Base-by-base conservation (phyloP, 768 basidiomycete species). In the Tricholoma sp. region DNA sequence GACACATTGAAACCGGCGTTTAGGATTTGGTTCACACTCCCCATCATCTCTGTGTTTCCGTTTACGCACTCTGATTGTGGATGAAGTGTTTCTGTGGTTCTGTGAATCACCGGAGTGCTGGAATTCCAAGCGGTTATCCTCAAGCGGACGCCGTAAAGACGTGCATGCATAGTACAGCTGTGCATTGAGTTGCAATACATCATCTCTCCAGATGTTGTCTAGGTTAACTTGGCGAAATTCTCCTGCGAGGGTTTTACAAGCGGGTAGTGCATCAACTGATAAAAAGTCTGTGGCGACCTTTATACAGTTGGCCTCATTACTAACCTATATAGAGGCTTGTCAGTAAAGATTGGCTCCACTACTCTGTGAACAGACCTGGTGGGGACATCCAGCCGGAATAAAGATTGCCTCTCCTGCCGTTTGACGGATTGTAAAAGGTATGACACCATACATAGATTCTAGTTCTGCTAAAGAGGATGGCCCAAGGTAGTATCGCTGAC, bases 231-330 rank as follows among this genome's bases (percentile, higher is more conserved):
- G 83, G 55, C 93, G 80, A 72, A 96, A 96, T 71, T 97, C 93
- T 62, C 79, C 77, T 54, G 90, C 93, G 52, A 97, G 78, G 66
- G 79, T 77, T 68, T 89, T 89, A 69, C 94, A 97, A 28, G 91
- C 81, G 37, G 72, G 74, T 42, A 97, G 86, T 67, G 94, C 95
- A 74, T 96, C 90, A 39, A 92, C 87, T 76, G 88, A 91, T 60
- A 96, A 91, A 68, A 93, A 97, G 70, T 97, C 94, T 64, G 88
- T 80, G 31, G 94, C 93, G 53, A 96, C 90, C 73, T 97, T 96
- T 74, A 97, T 85, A 65, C 90, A 94, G 70, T 95, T 92, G 28
- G 91, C 81, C 49, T 93, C 73, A 68, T 97, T 96, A 63, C 88
- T 88, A 10, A 96, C 93, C 84, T 94, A 41, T 4, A 4, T n/a